Evolutionary conservation across 2,329 filamentous ascomycete species (phyloP).

Genomic region (Blumeriella jaapii): DNA sequence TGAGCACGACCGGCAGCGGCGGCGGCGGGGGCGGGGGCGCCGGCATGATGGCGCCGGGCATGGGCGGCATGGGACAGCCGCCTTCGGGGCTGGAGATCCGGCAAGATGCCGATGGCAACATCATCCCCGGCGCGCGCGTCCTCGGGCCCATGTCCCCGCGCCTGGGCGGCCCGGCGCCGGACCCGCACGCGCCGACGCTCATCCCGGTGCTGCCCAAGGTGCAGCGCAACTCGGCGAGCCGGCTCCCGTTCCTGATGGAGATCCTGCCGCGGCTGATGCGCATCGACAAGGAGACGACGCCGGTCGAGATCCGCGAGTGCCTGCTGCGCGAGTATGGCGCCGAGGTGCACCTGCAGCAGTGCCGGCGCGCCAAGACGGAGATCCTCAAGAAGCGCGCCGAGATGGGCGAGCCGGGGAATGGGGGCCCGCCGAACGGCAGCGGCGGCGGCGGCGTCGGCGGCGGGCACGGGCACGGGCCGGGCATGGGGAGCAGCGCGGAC

Average conservation of each 20-base stretch:
- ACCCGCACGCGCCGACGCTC: conserved; percentile 2
- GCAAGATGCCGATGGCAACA: conserved; percentile 24
- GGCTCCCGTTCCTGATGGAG: conserved; percentile 45
- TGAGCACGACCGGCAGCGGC: neutral
- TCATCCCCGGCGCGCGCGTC: conserved; percentile 23
- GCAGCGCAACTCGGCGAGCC: conserved; percentile 24
- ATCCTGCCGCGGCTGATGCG: conserved; percentile 48
- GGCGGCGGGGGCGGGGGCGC: conserved; percentile 5
- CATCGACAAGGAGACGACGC: conserved; percentile 46
- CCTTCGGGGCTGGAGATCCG: conserved; percentile 18
- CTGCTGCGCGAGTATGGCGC: conserved; percentile 31
- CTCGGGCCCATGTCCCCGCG: conserved; percentile 16
- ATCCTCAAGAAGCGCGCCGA: conserved; percentile 23
- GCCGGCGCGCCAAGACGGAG: conserved; percentile 26
- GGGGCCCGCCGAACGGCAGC: too few species aligned
- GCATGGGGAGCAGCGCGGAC: conserved; percentile 10
- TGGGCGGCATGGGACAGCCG: conserved; percentile 2
- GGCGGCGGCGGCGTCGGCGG: conserved; percentile 1
- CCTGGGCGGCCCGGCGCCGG: neutral
- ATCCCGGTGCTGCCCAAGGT: conserved; percentile 25
- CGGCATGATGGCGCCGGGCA: conserved; percentile 6
- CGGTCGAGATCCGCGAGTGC: conserved; percentile 46
- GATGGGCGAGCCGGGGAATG: conserved; percentile 6
- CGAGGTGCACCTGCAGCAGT: conserved; percentile 27
- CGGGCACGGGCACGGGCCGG: neutral